These are phyloP conservation scores for Arctium minus DNA, from an alignment of 129 eudicot genomes.

Conservation along the genomic window DNA sequence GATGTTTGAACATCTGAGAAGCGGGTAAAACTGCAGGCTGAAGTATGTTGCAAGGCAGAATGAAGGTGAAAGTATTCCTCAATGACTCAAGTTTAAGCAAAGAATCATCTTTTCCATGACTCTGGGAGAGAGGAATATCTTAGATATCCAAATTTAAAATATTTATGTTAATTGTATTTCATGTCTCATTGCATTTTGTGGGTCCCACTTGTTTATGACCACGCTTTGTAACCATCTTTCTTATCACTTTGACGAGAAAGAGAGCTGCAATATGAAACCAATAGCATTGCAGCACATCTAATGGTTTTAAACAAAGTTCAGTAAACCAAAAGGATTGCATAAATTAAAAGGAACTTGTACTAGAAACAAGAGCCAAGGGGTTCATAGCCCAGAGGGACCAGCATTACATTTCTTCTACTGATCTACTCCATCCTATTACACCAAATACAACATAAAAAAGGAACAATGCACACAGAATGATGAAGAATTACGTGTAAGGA, in stretches of 20 bases:
- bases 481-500: constrained; percentile 15
- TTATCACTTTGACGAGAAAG: neutral
- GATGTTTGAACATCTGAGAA: constrained; percentile 18
- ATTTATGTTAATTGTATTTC: neutral
- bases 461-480: constrained; percentile 1
- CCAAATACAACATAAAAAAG: constrained; percentile 23
- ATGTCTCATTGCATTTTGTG: neutral
- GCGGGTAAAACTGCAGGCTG: constrained; percentile 29
- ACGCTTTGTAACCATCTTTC: neutral
- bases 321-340: neutral
- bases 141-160: neutral
- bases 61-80: constrained; percentile 6
- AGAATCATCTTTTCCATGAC: constrained; percentile 23
- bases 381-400: constrained; percentile 16
- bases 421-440: constrained; percentile 17
- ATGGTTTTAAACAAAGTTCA: neutral
- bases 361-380: constrained; percentile 15
- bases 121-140: neutral
- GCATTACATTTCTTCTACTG: constrained; percentile 20
- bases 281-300: neutral
- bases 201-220: neutral
- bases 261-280: neutral
- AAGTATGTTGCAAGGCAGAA: constrained; percentile 35
- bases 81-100: constrained; percentile 26
- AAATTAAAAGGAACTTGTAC: constrained; percentile 15